These are phyloP conservation scores for Avena insularis DNA, from an alignment of 176 grass and related monocot genomes.

Conservation along the genomic window DNA sequence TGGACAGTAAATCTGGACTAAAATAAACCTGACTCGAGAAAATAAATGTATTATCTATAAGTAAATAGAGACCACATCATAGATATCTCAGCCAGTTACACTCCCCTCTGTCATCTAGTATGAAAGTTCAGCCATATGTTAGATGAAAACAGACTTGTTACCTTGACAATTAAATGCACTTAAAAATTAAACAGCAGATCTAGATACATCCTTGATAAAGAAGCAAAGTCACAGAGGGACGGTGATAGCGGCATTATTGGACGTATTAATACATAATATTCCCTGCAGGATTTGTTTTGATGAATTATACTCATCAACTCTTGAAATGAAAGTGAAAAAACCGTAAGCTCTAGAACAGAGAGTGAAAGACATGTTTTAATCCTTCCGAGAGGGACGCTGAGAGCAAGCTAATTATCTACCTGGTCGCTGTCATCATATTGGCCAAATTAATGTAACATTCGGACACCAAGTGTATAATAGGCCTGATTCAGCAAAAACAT, in stretches of 20 bases:
- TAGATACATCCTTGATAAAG: conserved; percentile 26
- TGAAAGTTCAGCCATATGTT: not conserved
- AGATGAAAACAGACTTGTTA: not conserved
- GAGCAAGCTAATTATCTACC: conserved; percentile 1
- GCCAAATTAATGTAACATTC: not conserved
- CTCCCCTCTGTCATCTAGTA: not conserved
- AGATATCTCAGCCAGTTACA: not conserved
- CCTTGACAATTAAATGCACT: not conserved
- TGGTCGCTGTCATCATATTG: conserved; percentile 6
- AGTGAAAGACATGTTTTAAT: not conserved
- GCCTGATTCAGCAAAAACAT: not conserved
- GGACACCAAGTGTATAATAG: not conserved
- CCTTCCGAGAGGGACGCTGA: not conserved
- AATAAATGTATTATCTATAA: not conserved
- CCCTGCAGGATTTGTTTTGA: not conserved
- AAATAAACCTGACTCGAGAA: not conserved
- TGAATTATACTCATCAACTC: not conserved
- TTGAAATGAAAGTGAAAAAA: too few species aligned
- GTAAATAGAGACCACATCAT: not conserved
- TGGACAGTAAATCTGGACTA: not conserved
- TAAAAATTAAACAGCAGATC: not conserved
- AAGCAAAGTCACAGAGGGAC: conserved; percentile 33
- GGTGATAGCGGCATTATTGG: not conserved
- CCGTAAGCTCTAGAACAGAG: not conserved
- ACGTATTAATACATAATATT: not conserved